phyloP scores from a whole-genome alignment of 1,284 basidiomycete species.

The Ganoderma resinaceum region DNA sequence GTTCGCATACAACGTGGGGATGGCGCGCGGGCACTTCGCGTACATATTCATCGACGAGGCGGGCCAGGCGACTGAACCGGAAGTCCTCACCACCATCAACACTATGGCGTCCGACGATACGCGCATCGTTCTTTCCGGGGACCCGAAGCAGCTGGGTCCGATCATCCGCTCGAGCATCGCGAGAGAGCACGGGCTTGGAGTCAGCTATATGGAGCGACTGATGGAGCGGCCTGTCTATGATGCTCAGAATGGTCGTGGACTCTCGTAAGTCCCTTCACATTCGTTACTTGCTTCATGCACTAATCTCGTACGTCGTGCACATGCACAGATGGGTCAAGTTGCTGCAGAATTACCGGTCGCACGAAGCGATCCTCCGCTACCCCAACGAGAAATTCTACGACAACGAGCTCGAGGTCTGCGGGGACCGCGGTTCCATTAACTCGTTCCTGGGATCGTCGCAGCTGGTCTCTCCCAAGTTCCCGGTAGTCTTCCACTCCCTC shows the following conservation, averaged over 20 bases:
- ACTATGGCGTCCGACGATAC: constrained; percentile 48
- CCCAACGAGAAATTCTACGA: constrained; percentile 65
- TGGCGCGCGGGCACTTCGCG: constrained; percentile 61
- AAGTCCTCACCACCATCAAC: constrained; percentile 60
- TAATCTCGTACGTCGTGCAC: not conserved
- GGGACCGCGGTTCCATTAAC: constrained; percentile 43
- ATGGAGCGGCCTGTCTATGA: constrained; percentile 56
- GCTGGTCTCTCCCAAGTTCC: constrained; percentile 44
- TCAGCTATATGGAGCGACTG: constrained; percentile 57
- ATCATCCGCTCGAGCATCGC: constrained; percentile 57
- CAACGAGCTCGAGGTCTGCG: constrained; percentile 54
- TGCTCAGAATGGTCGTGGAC: constrained; percentile 37
- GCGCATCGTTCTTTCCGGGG: constrained; percentile 61
- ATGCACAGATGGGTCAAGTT: constrained; percentile 56
- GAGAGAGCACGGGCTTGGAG: constrained; percentile 49
- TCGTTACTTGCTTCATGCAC: not conserved
- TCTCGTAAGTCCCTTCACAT: constrained; percentile 43
- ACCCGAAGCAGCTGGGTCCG: constrained; percentile 65
- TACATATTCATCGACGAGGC: constrained; percentile 74
- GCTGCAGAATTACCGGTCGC: constrained; percentile 64
- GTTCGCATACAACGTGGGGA: constrained; percentile 60
- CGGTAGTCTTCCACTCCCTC: constrained; percentile 55
- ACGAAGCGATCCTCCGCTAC: constrained; percentile 60
- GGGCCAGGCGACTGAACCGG: constrained; percentile 67
- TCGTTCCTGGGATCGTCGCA: constrained; percentile 35